A percentile compares a stretch with the other conserved stretches of the same genome.
These are phyloP conservation scores for Phytophthora multivora DNA, from an alignment of 352 stramenopile genomes.

Conservation along the genomic window DNA sequence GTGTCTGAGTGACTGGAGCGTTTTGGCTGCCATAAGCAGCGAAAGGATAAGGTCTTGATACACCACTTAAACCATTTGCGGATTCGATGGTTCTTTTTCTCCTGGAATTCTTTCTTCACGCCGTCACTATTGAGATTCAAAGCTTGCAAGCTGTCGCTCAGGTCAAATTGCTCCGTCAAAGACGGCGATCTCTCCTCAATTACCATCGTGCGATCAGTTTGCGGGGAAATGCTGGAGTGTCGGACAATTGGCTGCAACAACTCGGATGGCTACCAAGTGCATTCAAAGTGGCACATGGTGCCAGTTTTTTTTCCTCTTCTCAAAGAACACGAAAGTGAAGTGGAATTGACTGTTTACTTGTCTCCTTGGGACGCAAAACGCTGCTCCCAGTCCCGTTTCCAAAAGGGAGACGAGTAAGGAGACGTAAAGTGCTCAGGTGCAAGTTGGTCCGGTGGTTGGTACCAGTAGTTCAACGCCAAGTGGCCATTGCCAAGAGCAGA, in stretches of 20 bases:
- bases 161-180: neutral
- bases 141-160: constrained; percentile 11
- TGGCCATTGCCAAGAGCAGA: constrained; percentile 59
- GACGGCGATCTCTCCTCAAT: too few relatives aligned
- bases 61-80: constrained; percentile 12
- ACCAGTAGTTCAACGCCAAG: constrained; percentile 91
- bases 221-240: too few relatives aligned
- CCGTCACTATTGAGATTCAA: neutral
- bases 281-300: constrained; percentile 11
- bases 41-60: neutral
- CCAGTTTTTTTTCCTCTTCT: too few relatives aligned
- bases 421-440: constrained; percentile 42
- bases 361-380: constrained; percentile 32
- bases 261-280: constrained; percentile 7
- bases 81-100: neutral
- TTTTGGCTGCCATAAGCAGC: constrained; percentile 1
- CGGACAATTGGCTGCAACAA: too few relatives aligned
- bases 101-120: neutral
- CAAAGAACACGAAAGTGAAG: too few relatives aligned
- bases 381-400: constrained; percentile 67
- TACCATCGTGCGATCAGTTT: too few relatives aligned
- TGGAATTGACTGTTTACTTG: constrained; percentile 9
- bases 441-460: constrained; percentile 79
- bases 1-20: neutral
- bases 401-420: constrained; percentile 85